Evolutionary conservation across 495 filamentous ascomycete species (phyloP).

Genomic region (Ramalina intermedia): DNA sequence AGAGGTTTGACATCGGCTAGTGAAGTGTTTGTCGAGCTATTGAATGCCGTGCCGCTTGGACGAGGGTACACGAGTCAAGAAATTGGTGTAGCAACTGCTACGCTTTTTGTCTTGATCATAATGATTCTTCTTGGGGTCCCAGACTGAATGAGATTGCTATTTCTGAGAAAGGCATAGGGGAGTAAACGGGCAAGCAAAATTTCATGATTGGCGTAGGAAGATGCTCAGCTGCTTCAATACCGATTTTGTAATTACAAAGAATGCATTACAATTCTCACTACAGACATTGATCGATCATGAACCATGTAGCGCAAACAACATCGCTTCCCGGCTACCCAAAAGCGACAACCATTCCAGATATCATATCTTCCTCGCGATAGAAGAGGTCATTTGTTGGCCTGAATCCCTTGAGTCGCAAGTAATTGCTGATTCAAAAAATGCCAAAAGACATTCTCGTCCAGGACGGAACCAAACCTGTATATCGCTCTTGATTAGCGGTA

Average conservation of each 20-base stretch:
- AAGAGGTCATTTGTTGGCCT: no score
- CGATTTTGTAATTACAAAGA: no score
- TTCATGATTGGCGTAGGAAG: no score
- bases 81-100: background rate
- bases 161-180: background rate
- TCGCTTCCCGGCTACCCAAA: no score
- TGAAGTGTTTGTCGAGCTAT: background rate
- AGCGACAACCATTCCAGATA: no score
- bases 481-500: background rate
- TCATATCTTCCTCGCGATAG: no score
- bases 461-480: constrained; percentile 15
- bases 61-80: background rate
- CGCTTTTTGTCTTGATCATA: background rate
- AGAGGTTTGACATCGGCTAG: background rate
- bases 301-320: no score
- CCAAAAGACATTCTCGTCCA: constrained; percentile 13
- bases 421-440: constrained; percentile 1
- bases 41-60: background rate
- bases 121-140: constrained; percentile 3
- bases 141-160: background rate
- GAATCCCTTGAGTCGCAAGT: no score
- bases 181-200: no score
- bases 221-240: no score
- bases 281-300: background rate
- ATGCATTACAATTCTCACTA: no score